phyloP scores from a whole-genome alignment of 768 basidiomycete genomes.

The Rhizopogon roseolus region DNA sequence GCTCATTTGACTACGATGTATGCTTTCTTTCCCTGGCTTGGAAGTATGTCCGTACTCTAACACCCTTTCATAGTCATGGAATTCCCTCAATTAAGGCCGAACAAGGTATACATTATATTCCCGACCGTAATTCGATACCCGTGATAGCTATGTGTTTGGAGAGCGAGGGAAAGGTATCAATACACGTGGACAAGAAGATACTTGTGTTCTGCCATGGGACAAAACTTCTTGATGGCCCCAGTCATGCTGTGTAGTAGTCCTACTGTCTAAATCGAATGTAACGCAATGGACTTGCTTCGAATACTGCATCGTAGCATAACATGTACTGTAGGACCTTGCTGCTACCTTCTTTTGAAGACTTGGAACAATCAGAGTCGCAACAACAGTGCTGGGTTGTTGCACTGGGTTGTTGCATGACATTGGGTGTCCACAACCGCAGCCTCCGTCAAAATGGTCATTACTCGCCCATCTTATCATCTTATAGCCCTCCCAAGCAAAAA shows the following conservation, averaged over 20 bases:
- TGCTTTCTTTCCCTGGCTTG: neutral
- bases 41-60: neutral
- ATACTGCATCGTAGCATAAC: neutral
- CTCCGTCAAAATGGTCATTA: constrained; percentile 29
- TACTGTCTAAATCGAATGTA: no score
- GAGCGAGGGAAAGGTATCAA: neutral
- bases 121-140: neutral
- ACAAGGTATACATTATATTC: neutral
- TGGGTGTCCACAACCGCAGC: constrained; percentile 25
- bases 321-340: neutral
- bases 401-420: neutral
- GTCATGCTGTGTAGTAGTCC: no score
- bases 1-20: neutral
- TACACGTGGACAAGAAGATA: neutral
- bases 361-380: neutral
- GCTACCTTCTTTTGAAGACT: neutral
- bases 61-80: neutral
- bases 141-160: neutral
- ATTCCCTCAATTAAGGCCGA: neutral
- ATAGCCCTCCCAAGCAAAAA: constrained; percentile 42
- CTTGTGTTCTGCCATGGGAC: no score
- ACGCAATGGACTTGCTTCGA: no score
- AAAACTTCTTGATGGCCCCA: neutral
- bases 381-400: neutral
- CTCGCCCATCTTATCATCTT: constrained; percentile 39